Evolutionary conservation across 805 yeast species (phyloP), one percentile per base, ranked within the genome.

Genomic region (Spathaspora passalidarum): DNA sequence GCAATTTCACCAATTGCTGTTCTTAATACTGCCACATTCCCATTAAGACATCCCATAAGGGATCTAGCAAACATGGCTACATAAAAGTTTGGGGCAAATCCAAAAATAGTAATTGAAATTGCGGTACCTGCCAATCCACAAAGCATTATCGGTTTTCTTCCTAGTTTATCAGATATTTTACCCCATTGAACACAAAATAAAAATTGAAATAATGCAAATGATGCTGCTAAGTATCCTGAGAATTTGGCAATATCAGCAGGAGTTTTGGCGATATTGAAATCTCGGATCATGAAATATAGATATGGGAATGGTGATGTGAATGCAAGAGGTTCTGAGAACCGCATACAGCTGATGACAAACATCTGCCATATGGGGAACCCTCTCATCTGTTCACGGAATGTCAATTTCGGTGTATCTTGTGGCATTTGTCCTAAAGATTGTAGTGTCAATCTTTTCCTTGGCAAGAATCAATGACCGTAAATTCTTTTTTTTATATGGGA

Each of bases 361-460:
- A 61, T 66, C 48, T 79, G 83, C 50, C 71, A 60, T 59, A 73
- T 65, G 14, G 83, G 83, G 55, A 79, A 77, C 22, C 76, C 82
- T 22, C 55, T 56, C 61, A 79, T 63, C 54, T 77, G 81, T 47
- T 77, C 74, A 19, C 66, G 57, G 49, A 73, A 72, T 5, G 45
- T 42, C 38, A 23, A 26, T 23, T 38, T 34, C 23, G 43, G 36
- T 34, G 22, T 35, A 10, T 23, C 22, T 23, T 25, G 32, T 18
- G 42, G 13, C 42, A 39, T 39, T 29, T 39, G 25, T 18, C 13
- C 19, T 13, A 36, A 36, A 34, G 9, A 18, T 34, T 34, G 21
- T n/a, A n/a, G n/a, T n/a, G 13, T 25, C 29, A 25, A 25, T 10
- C n/a, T 25, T 25, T 25, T 25, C 9, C 29, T 25, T 25, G 29